Base-by-base conservation (phyloP, 2,329 filamentous ascomycete genomes). In the Ceratocystiopsis minuta region DNA sequence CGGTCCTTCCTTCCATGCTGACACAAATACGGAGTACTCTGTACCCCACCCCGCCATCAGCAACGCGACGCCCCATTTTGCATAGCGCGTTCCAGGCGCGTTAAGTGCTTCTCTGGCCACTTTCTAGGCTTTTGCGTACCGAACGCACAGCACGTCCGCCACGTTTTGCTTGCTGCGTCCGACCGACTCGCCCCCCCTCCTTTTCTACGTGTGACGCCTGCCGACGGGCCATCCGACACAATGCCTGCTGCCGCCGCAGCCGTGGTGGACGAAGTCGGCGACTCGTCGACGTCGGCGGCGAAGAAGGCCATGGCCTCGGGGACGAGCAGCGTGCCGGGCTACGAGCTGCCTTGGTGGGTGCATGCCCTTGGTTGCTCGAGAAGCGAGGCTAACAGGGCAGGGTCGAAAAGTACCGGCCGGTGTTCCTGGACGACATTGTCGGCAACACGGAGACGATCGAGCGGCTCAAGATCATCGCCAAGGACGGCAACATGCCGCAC, bases 401-500 rank as follows among this genome's bases (percentile, higher is more conserved):
- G 90, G 90, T 98, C 46, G 90, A 98, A 63, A 98, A 98, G 60
- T 98, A 96, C 65, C 75, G 90, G 34, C 90, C 90, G 1, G 72
- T 93, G 41, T 92, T 92, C 61, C 76, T 98, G 28, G 86, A 96
- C 62, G 88, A 98, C 63, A 79, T 98, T 41, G 90, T 98, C 42
- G 90, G 90, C 55, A 98, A 98, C 61, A 93, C 84, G 16, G 90
- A 98, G 59, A 98, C 90, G 1, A 86, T 98, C 53, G 88, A 96
- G 60, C 81, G 90, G 43, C 67, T 98, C 53, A 96, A 96, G 58
- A 96, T 98, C 54, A 96, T 98, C 53, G 87, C 90, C 38, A 90
- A 87, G 60, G 90, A 96, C 64, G 90, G 90, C 52, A 98, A 98
- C 63, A 95, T 98, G 87, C 90, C 90, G 3, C 90, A 98, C 62